phyloP scores from a whole-genome alignment of 352 stramenopile species.

The Globisporangium middletonii region DNA sequence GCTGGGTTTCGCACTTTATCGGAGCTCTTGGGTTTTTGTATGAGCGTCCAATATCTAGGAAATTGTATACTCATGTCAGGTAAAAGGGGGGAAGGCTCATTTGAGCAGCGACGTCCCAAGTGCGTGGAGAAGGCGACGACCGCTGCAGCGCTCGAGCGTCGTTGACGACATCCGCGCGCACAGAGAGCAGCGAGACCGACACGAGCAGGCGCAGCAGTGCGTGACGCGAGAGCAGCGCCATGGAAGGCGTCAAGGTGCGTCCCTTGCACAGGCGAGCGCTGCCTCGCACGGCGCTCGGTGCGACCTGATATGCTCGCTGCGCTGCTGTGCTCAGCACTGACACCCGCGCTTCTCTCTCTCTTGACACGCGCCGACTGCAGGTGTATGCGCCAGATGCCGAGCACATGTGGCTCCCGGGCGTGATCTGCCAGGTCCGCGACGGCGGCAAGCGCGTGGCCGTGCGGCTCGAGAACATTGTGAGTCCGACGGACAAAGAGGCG shows the following conservation, averaged over 20 bases:
- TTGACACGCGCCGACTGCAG: constrained; percentile 18
- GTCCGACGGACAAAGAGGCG: constrained; percentile 32
- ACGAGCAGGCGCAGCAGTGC: neutral
- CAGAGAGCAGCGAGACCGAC: neutral
- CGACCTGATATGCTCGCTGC: neutral
- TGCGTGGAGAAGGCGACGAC: too few species aligned
- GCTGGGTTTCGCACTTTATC: neutral
- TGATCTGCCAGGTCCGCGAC: constrained; percentile 44
- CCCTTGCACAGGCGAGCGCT: neutral
- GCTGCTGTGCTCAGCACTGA: neutral
- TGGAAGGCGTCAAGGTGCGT: constrained; percentile 60
- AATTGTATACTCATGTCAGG: neutral
- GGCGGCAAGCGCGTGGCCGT: constrained; percentile 49
- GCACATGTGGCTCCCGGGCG: constrained; percentile 75
- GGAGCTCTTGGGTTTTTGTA: neutral
- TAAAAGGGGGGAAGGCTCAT: neutral
- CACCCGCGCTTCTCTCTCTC: neutral
- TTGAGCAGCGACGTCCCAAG: too few species aligned
- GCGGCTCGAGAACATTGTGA: constrained; percentile 60
- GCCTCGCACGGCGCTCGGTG: too few species aligned
- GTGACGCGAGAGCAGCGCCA: constrained; percentile 10
- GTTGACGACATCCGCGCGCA: neutral
- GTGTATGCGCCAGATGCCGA: constrained; percentile 71
- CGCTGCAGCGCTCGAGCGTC: neutral
- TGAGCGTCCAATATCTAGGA: neutral